Base-by-base conservation (phyloP, 2,329 filamentous ascomycete species). In the Drechslera avenae region DNA sequence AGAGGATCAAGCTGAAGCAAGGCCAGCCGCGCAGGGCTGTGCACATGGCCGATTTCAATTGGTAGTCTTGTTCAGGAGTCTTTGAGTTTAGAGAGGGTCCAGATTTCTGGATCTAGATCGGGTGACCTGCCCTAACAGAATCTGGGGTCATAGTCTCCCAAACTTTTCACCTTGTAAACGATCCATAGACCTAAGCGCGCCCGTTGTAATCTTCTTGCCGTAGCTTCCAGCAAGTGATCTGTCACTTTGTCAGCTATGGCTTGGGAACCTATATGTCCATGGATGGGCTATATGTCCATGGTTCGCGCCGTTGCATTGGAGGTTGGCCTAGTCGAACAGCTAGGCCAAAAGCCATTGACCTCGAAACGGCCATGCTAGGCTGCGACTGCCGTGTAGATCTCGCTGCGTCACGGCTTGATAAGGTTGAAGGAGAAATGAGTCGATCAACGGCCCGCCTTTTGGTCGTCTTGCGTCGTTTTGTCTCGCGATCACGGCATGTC, bases 301-400 rank as follows among this genome's bases (percentile, higher is more conserved):
- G 37, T 50, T 43, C 31, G 39, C 46, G 45, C 45, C 39, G 37
- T 42, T 46, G 46, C 26, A 19, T 21, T 32, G 28, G 42, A 23
- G 23, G n/a, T 19, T 43, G 28, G 32, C 17, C 16, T 40, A 39
- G 33, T n/a, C 26, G 21, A 17, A 26, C 19, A 21, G 35, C 7
- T 9, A 36, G 13, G 16, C 16, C 45, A 21, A 28, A 33, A n/a
- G 36, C 21, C 34, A 16, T 45, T 39, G 50, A 40, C 33, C 30
- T 46, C 21, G 41, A 52, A 37, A 49, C 45, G 40, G 18, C 14
- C 37, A 45, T 23, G 21, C 19, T 34, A 16, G 18, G 33, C 19
- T 35, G 7, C 26, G 40, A 36, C 36, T 42, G 28, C 16, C 47
- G 43, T 36, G 17, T 8, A 16, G 13, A 41, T 17, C 19, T 30